Evolutionary conservation across 495 filamentous ascomycete genomes (phyloP), one percentile per base, ranked within the genome.

Genomic region (Thozetella sp.): DNA sequence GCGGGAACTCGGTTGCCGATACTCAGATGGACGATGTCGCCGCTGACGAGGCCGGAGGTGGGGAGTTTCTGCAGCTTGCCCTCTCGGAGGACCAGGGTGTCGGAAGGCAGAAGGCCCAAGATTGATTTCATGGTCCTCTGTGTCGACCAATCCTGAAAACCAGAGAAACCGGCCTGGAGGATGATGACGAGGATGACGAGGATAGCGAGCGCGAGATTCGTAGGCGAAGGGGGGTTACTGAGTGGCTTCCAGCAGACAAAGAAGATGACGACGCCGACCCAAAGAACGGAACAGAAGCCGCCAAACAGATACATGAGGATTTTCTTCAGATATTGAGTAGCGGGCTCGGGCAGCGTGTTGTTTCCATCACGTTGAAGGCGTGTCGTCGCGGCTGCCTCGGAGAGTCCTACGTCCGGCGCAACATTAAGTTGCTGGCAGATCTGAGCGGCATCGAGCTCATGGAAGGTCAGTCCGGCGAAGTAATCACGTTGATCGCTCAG

Each of bases 81-180:
- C n/a, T n/a, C n/a, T n/a, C n/a, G n/a, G n/a, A n/a, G n/a, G n/a
- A 57, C 63, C 23, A 67, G 25, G 2, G 62, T 56, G 20, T 72
- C 63, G 12, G 65, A 59, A 2, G 72, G 72, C 1, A 75, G 52
- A n/a, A 75, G 54, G 54, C 63, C 62, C 30, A 61, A 61, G 57
- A 75, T 75, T 22, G 69, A 69, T 19, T 63, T 65, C 72, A 75
- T 75, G 26, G 63, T 66, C 22, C 67, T 63, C 2, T 58, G 57
- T 2, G 70, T 73, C 3, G 72, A 74, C 72, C 72, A 76, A 53
- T 76, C 73, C 55, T 76, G 73, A 37, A 70, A 76, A 17, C 65
- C 65, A n/a, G 66, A 70, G 58, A 76, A 76, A 56, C 43, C 50
- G 2, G 73, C 73, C 52, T 76, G 73, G 12, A 74, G 61, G 37